Evolutionary conservation across 2,329 filamentous ascomycete species (phyloP).

Genomic region (Fusarium lateritium): DNA sequence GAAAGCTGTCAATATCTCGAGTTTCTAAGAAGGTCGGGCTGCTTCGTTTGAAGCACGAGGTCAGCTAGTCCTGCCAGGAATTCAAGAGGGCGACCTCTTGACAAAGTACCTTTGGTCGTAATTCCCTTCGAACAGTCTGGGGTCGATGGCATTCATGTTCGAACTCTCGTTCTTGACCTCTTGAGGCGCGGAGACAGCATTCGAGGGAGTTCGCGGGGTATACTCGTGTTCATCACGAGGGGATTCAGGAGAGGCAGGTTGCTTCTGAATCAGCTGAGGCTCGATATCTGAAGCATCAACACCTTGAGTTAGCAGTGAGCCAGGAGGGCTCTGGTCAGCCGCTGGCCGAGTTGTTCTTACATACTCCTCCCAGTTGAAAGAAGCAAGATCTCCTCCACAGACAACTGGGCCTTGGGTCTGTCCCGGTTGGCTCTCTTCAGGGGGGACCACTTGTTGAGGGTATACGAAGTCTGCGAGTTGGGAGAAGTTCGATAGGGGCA

Average conservation of each 20-base stretch:
- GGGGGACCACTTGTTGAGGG: neutral
- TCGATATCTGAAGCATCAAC: neutral
- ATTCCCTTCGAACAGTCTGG: neutral
- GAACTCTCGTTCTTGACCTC: neutral
- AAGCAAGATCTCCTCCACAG: neutral
- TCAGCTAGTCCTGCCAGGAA: neutral
- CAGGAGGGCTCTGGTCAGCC: neutral
- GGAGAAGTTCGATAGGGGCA: neutral
- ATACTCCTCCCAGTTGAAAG: conserved; percentile 6
- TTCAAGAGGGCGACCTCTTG: neutral
- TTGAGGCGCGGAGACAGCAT: neutral
- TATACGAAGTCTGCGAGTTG: conserved; percentile 2
- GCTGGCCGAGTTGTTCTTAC: conserved; percentile 10
- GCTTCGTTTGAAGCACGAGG: no score
- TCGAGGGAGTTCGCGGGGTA: no score
- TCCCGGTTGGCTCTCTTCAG: neutral
- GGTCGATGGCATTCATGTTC: conserved; percentile 1
- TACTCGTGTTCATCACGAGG: neutral
- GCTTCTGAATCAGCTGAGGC: neutral
- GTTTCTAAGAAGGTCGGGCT: neutral
- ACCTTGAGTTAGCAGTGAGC: conserved; percentile 2
- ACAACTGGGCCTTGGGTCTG: neutral
- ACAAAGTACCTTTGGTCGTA: neutral
- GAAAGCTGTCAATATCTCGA: neutral
- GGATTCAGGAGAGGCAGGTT: neutral